Percentiles rank a stretch among this genome's conserved stretches.
Conservation (phyloP, 139 green algal species). For the Micractinium conductrix region DNA sequence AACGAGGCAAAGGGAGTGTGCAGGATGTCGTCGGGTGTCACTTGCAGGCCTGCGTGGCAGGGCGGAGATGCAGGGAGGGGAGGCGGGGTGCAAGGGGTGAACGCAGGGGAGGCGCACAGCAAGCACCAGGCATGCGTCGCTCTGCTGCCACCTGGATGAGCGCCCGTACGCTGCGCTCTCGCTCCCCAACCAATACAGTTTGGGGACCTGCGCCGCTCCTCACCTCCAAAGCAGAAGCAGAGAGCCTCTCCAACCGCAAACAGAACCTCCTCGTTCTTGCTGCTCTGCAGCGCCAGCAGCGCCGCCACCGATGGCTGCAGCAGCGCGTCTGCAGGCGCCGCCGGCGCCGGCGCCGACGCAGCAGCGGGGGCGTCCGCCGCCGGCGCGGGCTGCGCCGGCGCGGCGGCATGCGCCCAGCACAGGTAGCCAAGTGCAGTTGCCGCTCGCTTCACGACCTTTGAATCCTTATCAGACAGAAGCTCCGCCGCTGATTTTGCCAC, state of each 20-base stretch:
- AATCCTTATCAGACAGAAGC: conserved; percentile 51
- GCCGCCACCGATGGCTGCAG: conserved; percentile 33
- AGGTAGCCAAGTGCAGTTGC: conserved; percentile 49
- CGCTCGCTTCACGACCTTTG: conserved; percentile 55
- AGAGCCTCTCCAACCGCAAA: conserved; percentile 87
- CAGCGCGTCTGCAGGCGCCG: conserved; percentile 22
- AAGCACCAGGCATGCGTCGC: no score
- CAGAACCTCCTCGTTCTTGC: conserved; percentile 75
- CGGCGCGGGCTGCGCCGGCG: background rate
- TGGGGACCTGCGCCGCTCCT: no score
- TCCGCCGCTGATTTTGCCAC: background rate
- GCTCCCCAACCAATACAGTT: no score
- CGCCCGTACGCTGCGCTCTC: no score
- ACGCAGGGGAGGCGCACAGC: background rate
- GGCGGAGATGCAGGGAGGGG: background rate
- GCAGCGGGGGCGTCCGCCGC: background rate
- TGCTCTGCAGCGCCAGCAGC: conserved; percentile 54
- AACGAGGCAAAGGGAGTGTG: conserved; percentile 52
- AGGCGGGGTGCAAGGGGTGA: background rate
- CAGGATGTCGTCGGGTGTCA: conserved; percentile 61
- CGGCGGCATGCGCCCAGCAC: background rate
- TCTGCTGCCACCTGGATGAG: no score
- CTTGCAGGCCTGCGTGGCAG: conserved; percentile 42
- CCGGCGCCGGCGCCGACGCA: background rate
- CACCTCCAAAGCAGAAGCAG: conserved; percentile 77